Conservation (phyloP, 345 rosid genomes). For the Boechera stricta region DNA sequence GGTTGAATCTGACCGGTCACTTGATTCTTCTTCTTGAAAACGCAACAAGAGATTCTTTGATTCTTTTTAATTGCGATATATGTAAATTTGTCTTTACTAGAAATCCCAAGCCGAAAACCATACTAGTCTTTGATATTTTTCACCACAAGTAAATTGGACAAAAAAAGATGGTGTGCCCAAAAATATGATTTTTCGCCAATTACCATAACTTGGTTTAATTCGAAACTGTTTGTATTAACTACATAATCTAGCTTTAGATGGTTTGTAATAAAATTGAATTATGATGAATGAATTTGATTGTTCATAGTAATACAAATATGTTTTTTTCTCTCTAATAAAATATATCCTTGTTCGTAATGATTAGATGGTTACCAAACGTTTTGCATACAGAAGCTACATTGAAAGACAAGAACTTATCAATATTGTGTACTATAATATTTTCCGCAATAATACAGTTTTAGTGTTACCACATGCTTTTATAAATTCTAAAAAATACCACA, state of each 20-base stretch:
- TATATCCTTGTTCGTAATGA: background rate
- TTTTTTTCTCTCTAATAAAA: background rate
- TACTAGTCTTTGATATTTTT: background rate
- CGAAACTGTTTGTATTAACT: background rate
- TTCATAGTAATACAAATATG: background rate
- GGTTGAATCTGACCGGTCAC: constrained; percentile 6
- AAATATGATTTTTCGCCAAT: background rate
- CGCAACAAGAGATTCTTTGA: constrained; percentile 22
- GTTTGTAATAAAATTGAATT: background rate
- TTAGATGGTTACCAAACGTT: background rate
- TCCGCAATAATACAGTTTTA: background rate
- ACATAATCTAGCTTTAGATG: background rate
- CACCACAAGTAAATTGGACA: background rate
- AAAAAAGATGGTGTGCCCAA: background rate
- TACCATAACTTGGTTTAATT: background rate
- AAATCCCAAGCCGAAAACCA: background rate
- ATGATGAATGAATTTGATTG: background rate
- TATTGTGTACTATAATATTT: background rate
- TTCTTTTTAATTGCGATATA: background rate
- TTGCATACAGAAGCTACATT: background rate
- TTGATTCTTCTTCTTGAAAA: background rate
- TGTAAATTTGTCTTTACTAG: background rate
- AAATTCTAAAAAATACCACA: no score
- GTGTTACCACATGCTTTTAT: no score
- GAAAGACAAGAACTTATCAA: background rate